phyloP scores from a whole-genome alignment of 495 filamentous ascomycete species.

The Annulohypoxylon maeteangense region DNA sequence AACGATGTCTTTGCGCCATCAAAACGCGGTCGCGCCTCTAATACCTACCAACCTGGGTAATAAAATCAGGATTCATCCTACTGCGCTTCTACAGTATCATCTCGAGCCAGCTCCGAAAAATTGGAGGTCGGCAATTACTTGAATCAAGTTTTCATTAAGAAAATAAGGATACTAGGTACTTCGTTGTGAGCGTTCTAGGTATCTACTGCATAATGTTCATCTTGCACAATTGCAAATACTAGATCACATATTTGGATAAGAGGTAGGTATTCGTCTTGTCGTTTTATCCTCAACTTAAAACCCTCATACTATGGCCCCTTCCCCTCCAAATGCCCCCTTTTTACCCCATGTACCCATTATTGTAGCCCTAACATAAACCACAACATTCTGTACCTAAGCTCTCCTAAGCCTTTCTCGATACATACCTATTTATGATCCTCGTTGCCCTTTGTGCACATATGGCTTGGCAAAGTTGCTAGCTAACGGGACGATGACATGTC shows the following conservation, averaged over 20 bases:
- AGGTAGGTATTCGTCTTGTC: not conserved
- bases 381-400: conserved; percentile 1
- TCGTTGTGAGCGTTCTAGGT: conserved; percentile 8
- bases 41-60: conserved; percentile 38
- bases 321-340: conserved; percentile 9
- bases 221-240: conserved; percentile 14
- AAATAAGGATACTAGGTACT: conserved; percentile 25
- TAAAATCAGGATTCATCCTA: conserved; percentile 28
- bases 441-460: conserved; percentile 15
- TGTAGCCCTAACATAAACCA: conserved; percentile 10
- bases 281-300: conserved; percentile 15
- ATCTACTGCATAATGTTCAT: conserved; percentile 24
- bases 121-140: conserved; percentile 30
- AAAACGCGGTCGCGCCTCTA: conserved; percentile 38
- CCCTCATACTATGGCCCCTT: conserved; percentile 14
- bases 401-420: conserved; percentile 8
- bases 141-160: conserved; percentile 2
- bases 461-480: conserved; percentile 40
- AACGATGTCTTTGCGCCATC: conserved; percentile 27
- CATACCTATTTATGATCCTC: conserved; percentile 9
- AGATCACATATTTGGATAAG: not conserved
- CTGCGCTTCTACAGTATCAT: conserved; percentile 9
- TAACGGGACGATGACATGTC: conserved; percentile 46
- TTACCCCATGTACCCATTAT: not conserved
- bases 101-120: conserved; percentile 7